Conservation (phyloP, 176 grass and related monocot genomes). For the Avena sativa region DNA sequence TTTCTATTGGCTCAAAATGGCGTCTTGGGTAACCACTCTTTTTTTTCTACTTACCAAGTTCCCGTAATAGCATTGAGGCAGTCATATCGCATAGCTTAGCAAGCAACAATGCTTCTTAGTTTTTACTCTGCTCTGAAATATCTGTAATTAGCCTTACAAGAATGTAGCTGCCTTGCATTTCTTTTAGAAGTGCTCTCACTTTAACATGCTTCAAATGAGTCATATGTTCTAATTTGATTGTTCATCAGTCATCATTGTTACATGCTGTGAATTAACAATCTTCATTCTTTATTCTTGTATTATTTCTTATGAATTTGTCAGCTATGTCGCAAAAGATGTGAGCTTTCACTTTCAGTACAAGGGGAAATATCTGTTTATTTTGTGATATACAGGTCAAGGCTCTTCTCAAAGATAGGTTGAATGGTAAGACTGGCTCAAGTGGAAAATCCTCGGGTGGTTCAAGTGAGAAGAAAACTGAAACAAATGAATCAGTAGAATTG, state of each 20-base stretch:
- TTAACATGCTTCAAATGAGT: background rate
- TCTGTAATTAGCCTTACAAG: background rate
- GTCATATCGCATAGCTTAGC: background rate
- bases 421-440: conserved; percentile 76
- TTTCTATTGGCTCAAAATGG: conserved; percentile 24
- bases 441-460: conserved; percentile 77
- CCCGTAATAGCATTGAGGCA: conserved; percentile 4
- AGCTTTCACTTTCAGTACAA: conserved; percentile 9
- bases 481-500: conserved; percentile 74
- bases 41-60: conserved; percentile 1
- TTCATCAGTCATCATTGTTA: background rate
- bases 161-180: conserved; percentile 2
- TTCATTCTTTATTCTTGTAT: background rate
- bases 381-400: conserved; percentile 71
- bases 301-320: background rate
- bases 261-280: background rate
- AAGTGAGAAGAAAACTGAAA: conserved; percentile 85
- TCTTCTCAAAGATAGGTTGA: conserved; percentile 85
- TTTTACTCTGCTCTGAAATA: conserved; percentile 1
- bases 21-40: background rate
- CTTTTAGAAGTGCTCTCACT: background rate
- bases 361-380: conserved; percentile 25
- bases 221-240: conserved; percentile 16
- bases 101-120: background rate
- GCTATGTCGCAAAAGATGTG: conserved; percentile 8